A percentile compares a stretch with the other conserved stretches of the same genome.
phyloP scores from a whole-genome alignment of 306 rosid genomes.

The Begonia loranthoides region DNA sequence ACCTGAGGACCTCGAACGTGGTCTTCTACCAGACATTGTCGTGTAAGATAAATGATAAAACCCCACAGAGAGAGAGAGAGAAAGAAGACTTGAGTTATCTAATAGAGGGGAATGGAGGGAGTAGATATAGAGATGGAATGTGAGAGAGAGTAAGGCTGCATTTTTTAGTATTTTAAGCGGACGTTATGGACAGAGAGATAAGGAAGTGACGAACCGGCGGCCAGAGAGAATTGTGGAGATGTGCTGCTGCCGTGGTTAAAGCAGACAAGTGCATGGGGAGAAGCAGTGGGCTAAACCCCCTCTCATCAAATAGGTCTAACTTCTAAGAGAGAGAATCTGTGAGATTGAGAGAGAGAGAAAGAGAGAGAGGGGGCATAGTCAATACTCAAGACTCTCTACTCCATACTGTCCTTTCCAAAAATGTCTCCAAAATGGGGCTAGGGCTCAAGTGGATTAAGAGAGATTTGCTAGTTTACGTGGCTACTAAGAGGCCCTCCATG shows the following conservation, averaged over 20 bases:
- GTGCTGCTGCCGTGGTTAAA: constrained; percentile 12
- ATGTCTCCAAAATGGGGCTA: constrained; percentile 43
- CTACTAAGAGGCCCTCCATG: constrained; percentile 54
- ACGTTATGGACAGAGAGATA: too few species aligned
- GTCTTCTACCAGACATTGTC: constrained; percentile 53
- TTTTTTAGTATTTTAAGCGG: too few species aligned
- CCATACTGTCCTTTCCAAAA: constrained; percentile 29
- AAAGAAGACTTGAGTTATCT: background rate
- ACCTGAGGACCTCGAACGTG: constrained; percentile 59
- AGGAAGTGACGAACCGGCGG: too few species aligned
- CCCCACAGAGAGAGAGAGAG: too few species aligned
- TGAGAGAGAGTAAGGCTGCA: background rate
- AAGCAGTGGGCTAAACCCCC: constrained; percentile 18
- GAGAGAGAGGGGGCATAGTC: background rate
- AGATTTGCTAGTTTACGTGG: constrained; percentile 34
- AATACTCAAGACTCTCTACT: too few species aligned
- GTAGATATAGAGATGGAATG: background rate
- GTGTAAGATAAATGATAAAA: too few species aligned
- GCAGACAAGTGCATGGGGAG: constrained; percentile 41
- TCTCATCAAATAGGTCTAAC: too few species aligned
- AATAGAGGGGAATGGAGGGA: background rate
- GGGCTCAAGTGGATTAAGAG: constrained; percentile 32
- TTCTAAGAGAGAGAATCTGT: background rate
- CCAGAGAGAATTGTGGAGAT: background rate
- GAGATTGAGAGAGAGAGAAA: constrained; percentile 1